Conservation (phyloP, 2,329 filamentous ascomycete genomes). For the Microcyclospora tardicrescens region DNA sequence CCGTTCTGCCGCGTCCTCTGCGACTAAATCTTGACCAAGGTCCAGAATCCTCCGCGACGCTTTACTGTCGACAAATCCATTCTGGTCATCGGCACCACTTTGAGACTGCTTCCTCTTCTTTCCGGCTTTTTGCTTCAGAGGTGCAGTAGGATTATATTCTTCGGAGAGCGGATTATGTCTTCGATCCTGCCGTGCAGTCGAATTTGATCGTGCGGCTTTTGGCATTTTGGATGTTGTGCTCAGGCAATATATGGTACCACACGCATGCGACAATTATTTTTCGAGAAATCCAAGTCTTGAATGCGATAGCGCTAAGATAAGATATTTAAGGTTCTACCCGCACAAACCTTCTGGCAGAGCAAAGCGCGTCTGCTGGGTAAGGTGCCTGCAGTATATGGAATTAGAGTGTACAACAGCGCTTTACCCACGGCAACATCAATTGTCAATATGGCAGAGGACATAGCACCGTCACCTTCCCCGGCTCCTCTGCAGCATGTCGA, state of each 20-base stretch:
- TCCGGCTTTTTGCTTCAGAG: slow-evolving; percentile 54
- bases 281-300: no score
- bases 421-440: neutral
- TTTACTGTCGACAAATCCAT: slow-evolving; percentile 72
- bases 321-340: no score
- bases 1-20: slow-evolving; percentile 56
- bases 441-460: slow-evolving; percentile 2
- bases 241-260: no score
- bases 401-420: neutral
- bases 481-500: slow-evolving; percentile 2
- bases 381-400: no score
- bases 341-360: no score
- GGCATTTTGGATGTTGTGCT: slow-evolving; percentile 47
- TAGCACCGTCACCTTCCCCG: neutral
- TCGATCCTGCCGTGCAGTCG: slow-evolving; percentile 44
- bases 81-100: slow-evolving; percentile 40
- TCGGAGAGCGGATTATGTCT: slow-evolving; percentile 86
- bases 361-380: no score
- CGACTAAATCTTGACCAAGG: slow-evolving; percentile 76
- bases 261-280: no score
- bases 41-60: slow-evolving; percentile 78
- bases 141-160: slow-evolving; percentile 62
- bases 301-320: no score
- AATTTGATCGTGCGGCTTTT: slow-evolving; percentile 49
- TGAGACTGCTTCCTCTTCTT: slow-evolving; percentile 48